Evolutionary conservation across 306 rosid species (phyloP).

Genomic region (Vigna nakashimae): DNA sequence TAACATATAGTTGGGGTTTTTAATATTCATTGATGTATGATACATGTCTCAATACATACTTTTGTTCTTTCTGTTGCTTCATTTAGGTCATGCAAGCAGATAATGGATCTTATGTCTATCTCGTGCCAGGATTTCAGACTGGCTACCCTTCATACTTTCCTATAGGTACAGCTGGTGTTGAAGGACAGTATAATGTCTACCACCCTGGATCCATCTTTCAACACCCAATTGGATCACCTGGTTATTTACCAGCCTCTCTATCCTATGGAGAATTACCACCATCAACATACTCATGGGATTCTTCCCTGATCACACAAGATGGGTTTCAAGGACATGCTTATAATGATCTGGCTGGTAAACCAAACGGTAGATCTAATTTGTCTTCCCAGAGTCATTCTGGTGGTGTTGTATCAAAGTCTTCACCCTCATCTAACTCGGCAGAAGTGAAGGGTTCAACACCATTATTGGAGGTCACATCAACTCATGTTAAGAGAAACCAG

Average conservation of each 20-base stretch:
- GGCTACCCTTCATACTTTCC: conserved; percentile 65
- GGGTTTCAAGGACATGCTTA: conserved; percentile 53
- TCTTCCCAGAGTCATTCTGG: conserved; percentile 55
- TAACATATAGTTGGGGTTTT: background rate
- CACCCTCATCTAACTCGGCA: conserved; percentile 44
- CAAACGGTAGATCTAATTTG: conserved; percentile 52
- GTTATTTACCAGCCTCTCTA: conserved; percentile 56
- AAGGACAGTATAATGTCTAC: conserved; percentile 69
- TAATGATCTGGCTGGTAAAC: conserved; percentile 52
- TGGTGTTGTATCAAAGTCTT: conserved; percentile 50
- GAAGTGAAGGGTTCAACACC: conserved; percentile 48
- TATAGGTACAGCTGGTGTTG: conserved; percentile 54
- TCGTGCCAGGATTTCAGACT: conserved; percentile 80
- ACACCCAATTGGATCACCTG: conserved; percentile 58
- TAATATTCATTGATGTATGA: background rate
- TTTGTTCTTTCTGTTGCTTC: conserved; percentile 42
- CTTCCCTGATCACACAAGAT: conserved; percentile 56
- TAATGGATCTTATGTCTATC: conserved; percentile 76
- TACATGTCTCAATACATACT: conserved; percentile 37
- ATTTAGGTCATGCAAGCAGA: conserved; percentile 89
- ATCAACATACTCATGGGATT: conserved; percentile 61
- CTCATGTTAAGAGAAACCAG: conserved; percentile 57
- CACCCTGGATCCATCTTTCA: conserved; percentile 63
- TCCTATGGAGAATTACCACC: conserved; percentile 62
- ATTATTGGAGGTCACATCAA: conserved; percentile 55